A percentile compares a stretch with the other conserved stretches of the same genome.
phyloP scores from a whole-genome alignment of 495 filamentous ascomycete genomes.

The Aspergillus egyptiacus region DNA sequence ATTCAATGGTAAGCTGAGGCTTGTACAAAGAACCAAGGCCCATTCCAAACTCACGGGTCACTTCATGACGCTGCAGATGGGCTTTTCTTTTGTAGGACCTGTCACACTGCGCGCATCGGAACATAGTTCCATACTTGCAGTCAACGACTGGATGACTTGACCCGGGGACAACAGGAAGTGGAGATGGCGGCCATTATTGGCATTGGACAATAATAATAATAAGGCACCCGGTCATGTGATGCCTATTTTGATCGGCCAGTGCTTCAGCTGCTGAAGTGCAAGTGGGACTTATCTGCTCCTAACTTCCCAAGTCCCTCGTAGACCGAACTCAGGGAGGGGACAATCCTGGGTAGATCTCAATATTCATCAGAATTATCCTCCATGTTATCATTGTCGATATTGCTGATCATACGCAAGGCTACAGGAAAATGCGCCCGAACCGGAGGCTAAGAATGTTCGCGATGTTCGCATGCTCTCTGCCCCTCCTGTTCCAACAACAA shows the following conservation, averaged over 20 bases:
- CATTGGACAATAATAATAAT: background rate
- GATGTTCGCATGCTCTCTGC: background rate
- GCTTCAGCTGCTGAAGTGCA: background rate
- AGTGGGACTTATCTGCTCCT: too few relatives aligned
- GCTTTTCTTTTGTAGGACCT: slow-evolving; percentile 30
- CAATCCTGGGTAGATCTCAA: too few relatives aligned
- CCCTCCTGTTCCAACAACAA: slow-evolving; percentile 1
- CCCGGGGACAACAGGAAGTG: background rate
- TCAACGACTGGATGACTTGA: background rate
- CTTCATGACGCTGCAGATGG: slow-evolving; percentile 30
- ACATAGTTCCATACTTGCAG: slow-evolving; percentile 21
- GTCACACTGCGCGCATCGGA: slow-evolving; percentile 28
- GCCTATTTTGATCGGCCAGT: background rate
- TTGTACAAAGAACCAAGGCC: background rate
- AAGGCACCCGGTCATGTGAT: slow-evolving; percentile 6
- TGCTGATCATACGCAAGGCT: too few relatives aligned
- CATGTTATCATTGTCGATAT: too few relatives aligned
- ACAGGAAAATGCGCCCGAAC: too few relatives aligned
- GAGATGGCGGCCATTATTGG: background rate
- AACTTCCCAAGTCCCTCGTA: too few relatives aligned
- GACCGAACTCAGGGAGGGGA: too few relatives aligned
- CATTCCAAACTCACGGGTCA: slow-evolving; percentile 22
- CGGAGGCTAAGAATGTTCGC: too few relatives aligned
- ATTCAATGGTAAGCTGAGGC: slow-evolving; percentile 14
- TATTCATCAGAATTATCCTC: too few relatives aligned